Conservation (phyloP, 495 filamentous ascomycete species). For the Aspergillus asperescens region DNA sequence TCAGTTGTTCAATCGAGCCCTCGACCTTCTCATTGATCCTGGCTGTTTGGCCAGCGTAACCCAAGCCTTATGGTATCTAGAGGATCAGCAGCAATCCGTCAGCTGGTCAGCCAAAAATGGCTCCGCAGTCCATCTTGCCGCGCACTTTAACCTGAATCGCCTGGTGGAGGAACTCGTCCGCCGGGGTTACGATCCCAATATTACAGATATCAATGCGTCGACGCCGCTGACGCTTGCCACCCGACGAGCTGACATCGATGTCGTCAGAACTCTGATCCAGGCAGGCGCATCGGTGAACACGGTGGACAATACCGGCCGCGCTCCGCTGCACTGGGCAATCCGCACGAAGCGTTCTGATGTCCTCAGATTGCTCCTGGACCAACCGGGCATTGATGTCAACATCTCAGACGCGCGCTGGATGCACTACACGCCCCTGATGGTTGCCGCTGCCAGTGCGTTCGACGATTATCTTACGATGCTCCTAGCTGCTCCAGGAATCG, state of each 20-base stretch:
- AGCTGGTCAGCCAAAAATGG: constrained; percentile 10
- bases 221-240: constrained; percentile 1
- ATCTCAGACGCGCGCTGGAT: not conserved
- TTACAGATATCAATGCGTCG: not conserved
- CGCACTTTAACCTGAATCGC: not conserved
- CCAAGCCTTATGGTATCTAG: constrained; percentile 8
- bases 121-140: constrained; percentile 1
- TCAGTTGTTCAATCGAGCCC: not conserved
- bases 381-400: constrained; percentile 3
- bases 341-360: not conserved
- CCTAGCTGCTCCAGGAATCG: not conserved
- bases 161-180: not conserved
- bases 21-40: not conserved
- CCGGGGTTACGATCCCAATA: not conserved
- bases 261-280: not conserved
- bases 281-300: not conserved
- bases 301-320: constrained; percentile 1
- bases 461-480: not conserved
- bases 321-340: not conserved
- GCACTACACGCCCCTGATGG: not conserved
- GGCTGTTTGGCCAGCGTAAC: not conserved
- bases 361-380: not conserved
- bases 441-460: not conserved
- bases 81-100: not conserved
- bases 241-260: not conserved